Evolutionary conservation across 495 filamentous ascomycete genomes (phyloP), one percentile per base, ranked within the genome.

Genomic region (Penicillium samsonianum): DNA sequence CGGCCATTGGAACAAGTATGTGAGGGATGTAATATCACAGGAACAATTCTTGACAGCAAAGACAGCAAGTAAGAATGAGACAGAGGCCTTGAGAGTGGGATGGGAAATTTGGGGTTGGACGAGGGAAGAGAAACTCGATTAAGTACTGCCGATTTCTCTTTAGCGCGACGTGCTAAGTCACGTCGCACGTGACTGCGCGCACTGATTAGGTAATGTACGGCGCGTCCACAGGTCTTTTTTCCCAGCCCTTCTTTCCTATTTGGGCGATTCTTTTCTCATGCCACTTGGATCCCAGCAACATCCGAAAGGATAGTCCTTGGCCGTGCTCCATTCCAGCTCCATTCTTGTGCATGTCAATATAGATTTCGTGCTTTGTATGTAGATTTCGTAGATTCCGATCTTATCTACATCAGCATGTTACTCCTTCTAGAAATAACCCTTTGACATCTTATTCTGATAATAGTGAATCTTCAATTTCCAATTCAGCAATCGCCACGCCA

Each of bases 1-100:
- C 78, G 64, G 88, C 78, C 90, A 91, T 90, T 76, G 65, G 53
- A 62, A 71, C 65, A 49, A 65, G 46, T 72, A 57, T 69, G 14
- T 69, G 45, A 55, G 23, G 22, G 55, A 51, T 53, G 10, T 46
- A 37, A 47, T 58, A 48, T 43, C 37, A 48, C 22, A 56, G 35
- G 30, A 62, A 62, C 42, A 57, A 64, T 25, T 25, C 50, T 61
- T 59, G 41, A 63, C 64, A 40, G 60, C 59, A 58, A 55, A 61
- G 57, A 72, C 62, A 60, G 28, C 45, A 58, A 56, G 30, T 52
- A 43, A 52, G 58, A 57, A 60, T 52, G 72, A 31, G 60, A 50
- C 57, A 66, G 53, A 49, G 57, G 50, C 55, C 65, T 56, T 55
- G 54, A 50, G 52, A 61, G 51, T 48, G 55, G 59, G 54, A 53